These are phyloP conservation scores for Copromyces sp. DNA, from an alignment of 495 filamentous ascomycete species.

Conservation along the genomic window DNA sequence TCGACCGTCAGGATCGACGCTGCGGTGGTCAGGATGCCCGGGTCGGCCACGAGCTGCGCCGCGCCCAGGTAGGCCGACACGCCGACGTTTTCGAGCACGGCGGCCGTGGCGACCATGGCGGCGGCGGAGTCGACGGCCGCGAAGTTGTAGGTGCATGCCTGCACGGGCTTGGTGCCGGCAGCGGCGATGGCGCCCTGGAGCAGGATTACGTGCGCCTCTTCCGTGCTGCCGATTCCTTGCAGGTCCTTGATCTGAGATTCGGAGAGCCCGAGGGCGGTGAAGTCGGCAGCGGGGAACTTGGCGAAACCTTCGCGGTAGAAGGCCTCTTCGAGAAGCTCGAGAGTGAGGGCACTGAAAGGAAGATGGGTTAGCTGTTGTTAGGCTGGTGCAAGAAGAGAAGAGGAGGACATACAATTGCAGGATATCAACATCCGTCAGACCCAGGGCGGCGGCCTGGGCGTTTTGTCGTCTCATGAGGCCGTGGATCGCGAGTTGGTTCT, in stretches of 20 bases:
- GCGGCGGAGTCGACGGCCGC: slow-evolving; percentile 44
- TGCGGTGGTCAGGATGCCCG: slow-evolving; percentile 44
- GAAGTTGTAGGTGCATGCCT: slow-evolving; percentile 54
- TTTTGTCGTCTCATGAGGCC: slow-evolving; percentile 40
- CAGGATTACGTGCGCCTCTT: slow-evolving; percentile 46
- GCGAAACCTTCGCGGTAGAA: slow-evolving; percentile 55
- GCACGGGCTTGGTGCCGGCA: slow-evolving; percentile 44
- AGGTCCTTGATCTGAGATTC: slow-evolving; percentile 40
- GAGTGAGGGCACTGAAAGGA: slow-evolving; percentile 45
- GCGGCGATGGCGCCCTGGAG: slow-evolving; percentile 44
- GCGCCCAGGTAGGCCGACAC: slow-evolving; percentile 54
- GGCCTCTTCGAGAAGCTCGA: slow-evolving; percentile 52
- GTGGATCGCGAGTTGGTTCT: slow-evolving; percentile 33
- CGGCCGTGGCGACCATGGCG: slow-evolving; percentile 49
- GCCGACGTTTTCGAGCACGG: slow-evolving; percentile 52
- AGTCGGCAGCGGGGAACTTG: slow-evolving; percentile 49
- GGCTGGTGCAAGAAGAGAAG: neutral
- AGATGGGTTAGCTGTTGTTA: slow-evolving; percentile 11
- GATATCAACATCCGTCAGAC: slow-evolving; percentile 53
- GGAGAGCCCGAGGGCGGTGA: slow-evolving; percentile 44
- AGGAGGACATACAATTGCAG: slow-evolving; percentile 53
- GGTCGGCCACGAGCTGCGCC: slow-evolving; percentile 44
- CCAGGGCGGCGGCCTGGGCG: slow-evolving; percentile 39
- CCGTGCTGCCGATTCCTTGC: slow-evolving; percentile 41
- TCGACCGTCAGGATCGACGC: slow-evolving; percentile 52